Conservation (phyloP, 805 yeast species). For the Wickerhamomyces rabaulensis region DNA sequence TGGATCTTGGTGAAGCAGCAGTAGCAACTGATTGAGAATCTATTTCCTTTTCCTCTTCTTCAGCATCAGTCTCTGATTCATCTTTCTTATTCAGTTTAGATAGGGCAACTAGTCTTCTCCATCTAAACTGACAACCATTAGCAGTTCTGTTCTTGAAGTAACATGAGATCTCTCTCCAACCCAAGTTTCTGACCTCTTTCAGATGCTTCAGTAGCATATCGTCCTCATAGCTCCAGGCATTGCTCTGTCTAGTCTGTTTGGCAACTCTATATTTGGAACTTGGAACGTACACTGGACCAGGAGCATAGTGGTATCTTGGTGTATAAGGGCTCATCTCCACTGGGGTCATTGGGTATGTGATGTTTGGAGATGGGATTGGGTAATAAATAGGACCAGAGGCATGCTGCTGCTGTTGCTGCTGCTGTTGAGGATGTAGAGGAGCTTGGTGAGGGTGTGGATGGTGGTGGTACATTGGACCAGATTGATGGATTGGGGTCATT, state of each 20-base stretch:
- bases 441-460: conserved; percentile 3
- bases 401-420: conserved; percentile 3
- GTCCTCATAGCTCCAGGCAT: conserved; percentile 62
- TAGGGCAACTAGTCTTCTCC: conserved; percentile 45
- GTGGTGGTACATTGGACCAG: background rate
- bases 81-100: conserved; percentile 6
- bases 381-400: background rate
- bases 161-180: conserved; percentile 71
- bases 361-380: background rate
- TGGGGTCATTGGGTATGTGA: conserved; percentile 3
- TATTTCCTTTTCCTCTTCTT: conserved; percentile 1
- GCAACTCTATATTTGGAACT: conserved; percentile 8
- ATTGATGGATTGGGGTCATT: conserved; percentile 1
- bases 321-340: conserved; percentile 1
- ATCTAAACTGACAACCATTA: conserved; percentile 71
- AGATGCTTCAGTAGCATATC: conserved; percentile 54
- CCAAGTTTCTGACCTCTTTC: conserved; percentile 63
- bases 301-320: background rate
- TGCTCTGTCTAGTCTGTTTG: conserved; percentile 21
- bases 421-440: conserved; percentile 1
- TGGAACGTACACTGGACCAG: background rate
- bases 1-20: background rate
- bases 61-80: background rate
- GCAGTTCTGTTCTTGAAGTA: conserved; percentile 68
- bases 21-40: background rate